Evolutionary conservation across 352 stramenopile species (phyloP).

Genomic region (Phytophthora capsici): DNA sequence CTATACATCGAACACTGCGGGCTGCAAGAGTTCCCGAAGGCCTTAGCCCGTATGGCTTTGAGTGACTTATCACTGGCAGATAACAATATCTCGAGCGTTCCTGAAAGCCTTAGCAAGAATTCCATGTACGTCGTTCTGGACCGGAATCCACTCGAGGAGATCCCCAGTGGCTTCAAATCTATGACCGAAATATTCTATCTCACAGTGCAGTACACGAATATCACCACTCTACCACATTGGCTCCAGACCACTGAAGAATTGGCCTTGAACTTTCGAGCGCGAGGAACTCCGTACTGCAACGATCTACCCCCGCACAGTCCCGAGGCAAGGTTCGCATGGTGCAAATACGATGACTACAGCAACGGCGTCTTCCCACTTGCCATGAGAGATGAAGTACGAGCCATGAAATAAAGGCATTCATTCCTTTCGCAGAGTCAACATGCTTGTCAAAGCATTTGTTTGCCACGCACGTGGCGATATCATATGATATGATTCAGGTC

Average conservation of each 20-base stretch:
- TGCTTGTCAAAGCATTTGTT: no score
- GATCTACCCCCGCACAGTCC: neutral
- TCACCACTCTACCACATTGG: slow-evolving; percentile 23
- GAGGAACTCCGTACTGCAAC: slow-evolving; percentile 24
- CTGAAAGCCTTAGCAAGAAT: slow-evolving; percentile 23
- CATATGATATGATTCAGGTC: no score
- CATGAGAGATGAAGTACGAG: slow-evolving; percentile 18
- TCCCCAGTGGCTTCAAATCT: slow-evolving; percentile 17
- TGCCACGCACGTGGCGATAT: neutral
- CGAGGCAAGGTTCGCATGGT: slow-evolving; percentile 1
- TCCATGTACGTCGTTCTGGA: slow-evolving; percentile 53
- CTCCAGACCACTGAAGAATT: neutral
- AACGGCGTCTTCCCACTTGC: slow-evolving; percentile 32
- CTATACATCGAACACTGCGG: slow-evolving; percentile 50
- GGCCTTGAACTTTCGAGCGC: slow-evolving; percentile 11
- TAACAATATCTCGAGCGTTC: slow-evolving; percentile 47
- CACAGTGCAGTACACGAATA: slow-evolving; percentile 23
- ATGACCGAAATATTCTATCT: slow-evolving; percentile 14
- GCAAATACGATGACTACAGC: slow-evolving; percentile 6
- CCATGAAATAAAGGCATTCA: neutral
- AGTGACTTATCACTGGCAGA: slow-evolving; percentile 44
- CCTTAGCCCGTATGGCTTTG: slow-evolving; percentile 26
- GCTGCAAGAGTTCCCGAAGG: slow-evolving; percentile 36
- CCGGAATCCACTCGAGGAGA: slow-evolving; percentile 30
- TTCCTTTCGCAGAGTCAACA: no score